Base-by-base conservation (phyloP, 2,329 filamentous ascomycete species). In the Thermothelomyces thermophilus region DNA sequence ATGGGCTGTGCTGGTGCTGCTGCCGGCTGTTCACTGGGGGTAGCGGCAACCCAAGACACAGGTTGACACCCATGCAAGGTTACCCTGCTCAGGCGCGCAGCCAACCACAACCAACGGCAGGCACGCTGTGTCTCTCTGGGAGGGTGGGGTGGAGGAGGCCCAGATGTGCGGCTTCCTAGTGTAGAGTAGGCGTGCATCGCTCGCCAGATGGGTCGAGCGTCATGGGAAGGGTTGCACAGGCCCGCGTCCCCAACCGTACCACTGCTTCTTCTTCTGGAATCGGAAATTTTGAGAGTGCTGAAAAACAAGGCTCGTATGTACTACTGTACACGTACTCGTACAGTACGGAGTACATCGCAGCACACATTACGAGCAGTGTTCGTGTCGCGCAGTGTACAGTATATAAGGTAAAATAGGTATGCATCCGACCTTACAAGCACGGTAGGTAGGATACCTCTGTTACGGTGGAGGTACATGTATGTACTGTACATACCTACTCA, bases 91-190 rank as follows among this genome's bases (percentile, higher is more conserved):
- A 28, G 24, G 8, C 24, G 19, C 3, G 26, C 30, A 30, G 39
- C 51, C 51, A 53, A 50, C 40, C 46, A 50, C 13, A 39, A 10
- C 6, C 30, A 35, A n/a, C n/a, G n/a, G 17, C 7, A 33, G 11
- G 14, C n/a, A 20, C 33, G 5, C n/a, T 37, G 37, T n/a, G 31
- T 42, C 30, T 17, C 24, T 16, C n/a, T 36, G 33, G 41, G 41
- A 11, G 28, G 46, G 41, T 28, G 19, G 31, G 22, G 14, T 34
- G 20, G 17, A 35, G 46, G 40, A 19, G 42, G 39, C 41, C 46
- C 47, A 50, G 51, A 39, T 42, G 46, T 34, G 36, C 37, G 46
- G 46, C 46, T 50, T 35, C 33, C 39, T 46, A 50, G n/a, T n/a
- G n/a, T n/a, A n/a, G n/a, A n/a, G n/a, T n/a, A n/a, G 9, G 24